A percentile compares a stretch with the other conserved stretches of the same genome.
These are phyloP conservation scores for Phytophthora gonapodyides DNA, from an alignment of 352 stramenopile genomes.

Conservation along the genomic window DNA sequence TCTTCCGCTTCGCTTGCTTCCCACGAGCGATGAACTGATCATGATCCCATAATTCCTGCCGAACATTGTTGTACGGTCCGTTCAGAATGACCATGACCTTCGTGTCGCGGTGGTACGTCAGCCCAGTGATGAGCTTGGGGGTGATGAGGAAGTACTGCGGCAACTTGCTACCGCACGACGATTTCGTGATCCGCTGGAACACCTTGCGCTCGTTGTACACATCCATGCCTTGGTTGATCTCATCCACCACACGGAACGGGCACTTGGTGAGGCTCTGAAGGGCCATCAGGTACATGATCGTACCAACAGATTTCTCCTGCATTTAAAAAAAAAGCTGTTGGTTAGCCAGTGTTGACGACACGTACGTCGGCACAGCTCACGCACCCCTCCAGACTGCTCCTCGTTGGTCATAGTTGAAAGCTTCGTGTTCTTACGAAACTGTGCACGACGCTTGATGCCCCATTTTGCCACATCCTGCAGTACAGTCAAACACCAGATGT, in stretches of 20 bases:
- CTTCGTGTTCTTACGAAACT: slow-evolving; percentile 87
- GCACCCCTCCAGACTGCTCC: slow-evolving; percentile 85
- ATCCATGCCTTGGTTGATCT: slow-evolving; percentile 92
- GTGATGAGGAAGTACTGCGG: slow-evolving; percentile 92
- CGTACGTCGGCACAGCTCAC: slow-evolving; percentile 20
- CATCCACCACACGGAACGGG: slow-evolving; percentile 87
- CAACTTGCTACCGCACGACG: slow-evolving; percentile 83
- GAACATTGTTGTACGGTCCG: slow-evolving; percentile 82
- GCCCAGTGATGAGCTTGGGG: slow-evolving; percentile 86
- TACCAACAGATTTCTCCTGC: slow-evolving; percentile 90
- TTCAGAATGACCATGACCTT: slow-evolving; percentile 91
- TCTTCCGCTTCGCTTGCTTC: slow-evolving; percentile 44
- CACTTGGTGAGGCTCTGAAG: slow-evolving; percentile 88
- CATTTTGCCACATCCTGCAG: slow-evolving; percentile 85
- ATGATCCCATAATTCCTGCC: slow-evolving; percentile 74
- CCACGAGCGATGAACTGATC: slow-evolving; percentile 52
- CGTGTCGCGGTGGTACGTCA: slow-evolving; percentile 85
- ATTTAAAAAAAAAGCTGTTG: slow-evolving; percentile 5
- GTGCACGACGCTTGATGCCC: slow-evolving; percentile 83
- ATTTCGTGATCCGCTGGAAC: slow-evolving; percentile 88
- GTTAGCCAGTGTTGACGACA: slow-evolving; percentile 5
- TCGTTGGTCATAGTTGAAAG: slow-evolving; percentile 86
- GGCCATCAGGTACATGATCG: slow-evolving; percentile 93
- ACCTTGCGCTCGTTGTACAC: slow-evolving; percentile 91
- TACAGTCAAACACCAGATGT: no score